Conservation (phyloP, 139 green algal genomes). For the Klebsormidium nitens region DNA sequence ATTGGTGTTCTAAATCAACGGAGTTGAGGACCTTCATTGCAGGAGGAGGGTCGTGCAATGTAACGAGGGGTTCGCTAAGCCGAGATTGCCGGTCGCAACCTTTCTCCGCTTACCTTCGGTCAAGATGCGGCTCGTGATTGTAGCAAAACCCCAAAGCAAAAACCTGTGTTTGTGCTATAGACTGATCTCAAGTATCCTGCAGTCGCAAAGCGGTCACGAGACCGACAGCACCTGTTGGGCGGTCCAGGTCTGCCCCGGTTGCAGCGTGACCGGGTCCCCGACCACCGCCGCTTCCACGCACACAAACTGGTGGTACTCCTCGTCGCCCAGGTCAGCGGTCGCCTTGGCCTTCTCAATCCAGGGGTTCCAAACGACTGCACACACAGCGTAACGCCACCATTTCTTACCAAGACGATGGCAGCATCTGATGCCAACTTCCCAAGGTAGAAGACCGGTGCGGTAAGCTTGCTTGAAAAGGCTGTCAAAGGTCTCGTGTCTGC, state of each 20-base stretch:
- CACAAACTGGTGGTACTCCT: slow-evolving; percentile 46
- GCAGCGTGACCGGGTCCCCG: slow-evolving; percentile 20
- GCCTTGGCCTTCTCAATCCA: slow-evolving; percentile 44
- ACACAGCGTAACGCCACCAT: background rate
- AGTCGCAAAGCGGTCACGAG: too few species aligned
- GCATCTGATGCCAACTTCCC: background rate
- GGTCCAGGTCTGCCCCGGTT: slow-evolving; percentile 26
- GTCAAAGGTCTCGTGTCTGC: background rate
- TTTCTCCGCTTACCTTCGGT: too few species aligned
- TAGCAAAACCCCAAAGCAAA: too few species aligned
- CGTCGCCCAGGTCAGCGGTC: slow-evolving; percentile 45
- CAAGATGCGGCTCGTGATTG: too few species aligned
- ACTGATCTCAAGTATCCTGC: too few species aligned
- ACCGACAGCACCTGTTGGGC: slow-evolving; percentile 17
- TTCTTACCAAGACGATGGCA: background rate
- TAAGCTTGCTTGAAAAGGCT: background rate
- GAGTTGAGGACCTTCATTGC: too few species aligned
- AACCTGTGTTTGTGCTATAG: too few species aligned
- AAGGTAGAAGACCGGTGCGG: background rate
- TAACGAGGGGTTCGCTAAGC: too few species aligned
- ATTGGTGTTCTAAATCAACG: too few species aligned
- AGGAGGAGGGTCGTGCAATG: too few species aligned
- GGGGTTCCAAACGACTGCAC: slow-evolving; percentile 52
- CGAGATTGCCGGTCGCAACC: too few species aligned
- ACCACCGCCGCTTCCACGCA: slow-evolving; percentile 44